Evolutionary conservation across 495 filamentous ascomycete species (phyloP).

Genomic region (Lichenothelia convexa): DNA sequence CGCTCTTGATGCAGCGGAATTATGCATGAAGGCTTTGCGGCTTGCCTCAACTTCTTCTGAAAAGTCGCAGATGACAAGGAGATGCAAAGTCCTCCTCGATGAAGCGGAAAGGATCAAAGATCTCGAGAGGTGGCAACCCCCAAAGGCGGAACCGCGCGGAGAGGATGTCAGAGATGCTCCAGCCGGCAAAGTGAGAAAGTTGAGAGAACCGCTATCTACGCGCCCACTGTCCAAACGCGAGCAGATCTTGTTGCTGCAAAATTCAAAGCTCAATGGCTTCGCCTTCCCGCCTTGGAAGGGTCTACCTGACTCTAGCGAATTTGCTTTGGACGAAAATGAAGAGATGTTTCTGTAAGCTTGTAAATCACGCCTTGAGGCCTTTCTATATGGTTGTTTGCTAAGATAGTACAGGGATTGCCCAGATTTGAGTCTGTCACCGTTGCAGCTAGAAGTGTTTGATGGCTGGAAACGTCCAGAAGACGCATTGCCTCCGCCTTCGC

Average conservation of each 20-base stretch:
- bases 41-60: constrained; percentile 33
- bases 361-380: neutral
- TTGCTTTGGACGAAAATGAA: constrained; percentile 22
- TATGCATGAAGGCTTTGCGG: constrained; percentile 55
- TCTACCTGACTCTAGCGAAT: constrained; percentile 35
- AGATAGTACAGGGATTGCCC: constrained; percentile 40
- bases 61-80: constrained; percentile 37
- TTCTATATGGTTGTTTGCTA: neutral
- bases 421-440: constrained; percentile 48
- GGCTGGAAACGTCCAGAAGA: constrained; percentile 66
- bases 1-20: constrained; percentile 55
- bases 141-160: neutral
- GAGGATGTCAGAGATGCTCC: neutral
- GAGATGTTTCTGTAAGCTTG: constrained; percentile 35
- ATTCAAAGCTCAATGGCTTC: constrained; percentile 60
- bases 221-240: constrained; percentile 52
- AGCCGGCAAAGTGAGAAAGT: constrained; percentile 1
- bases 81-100: constrained; percentile 46
- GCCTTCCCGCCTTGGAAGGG: constrained; percentile 67
- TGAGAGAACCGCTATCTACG: constrained; percentile 30
- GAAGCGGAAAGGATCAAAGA: constrained; percentile 58
- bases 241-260: constrained; percentile 57
- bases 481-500: constrained; percentile 22
- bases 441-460: constrained; percentile 51
- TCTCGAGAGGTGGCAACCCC: constrained; percentile 4